Base-by-base conservation (phyloP, 1,284 basidiomycete species). In the Anthracocystis walkeri region DNA sequence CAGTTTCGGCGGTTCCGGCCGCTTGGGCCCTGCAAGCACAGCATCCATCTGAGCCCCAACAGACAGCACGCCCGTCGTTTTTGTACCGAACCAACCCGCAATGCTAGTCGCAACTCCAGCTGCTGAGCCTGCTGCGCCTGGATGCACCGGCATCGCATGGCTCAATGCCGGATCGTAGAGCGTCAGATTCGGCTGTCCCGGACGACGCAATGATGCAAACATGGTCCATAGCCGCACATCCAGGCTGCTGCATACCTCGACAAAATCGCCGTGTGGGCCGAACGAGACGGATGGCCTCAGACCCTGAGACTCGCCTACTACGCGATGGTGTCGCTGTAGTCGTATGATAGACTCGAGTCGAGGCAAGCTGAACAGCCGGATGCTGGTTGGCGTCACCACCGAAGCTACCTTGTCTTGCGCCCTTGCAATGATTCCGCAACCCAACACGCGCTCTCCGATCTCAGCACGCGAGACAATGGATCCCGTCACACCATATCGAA, bases 201-300 rank as follows among this genome's bases (percentile, higher is more conserved):
- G 74, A 29, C 82, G 65, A 10, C 74, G 75, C 33, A 73, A 59
- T 16, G 74, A 66, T 1, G 67, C 80, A 60, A 83, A 79, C 29
- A 71, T 65, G 11, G 81, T 78, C 82, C 81, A 84, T 7, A 83
- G 44, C 6, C 79, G 74, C 41, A 81, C 74, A 58, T 84, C 82
- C 7, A 80, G 67, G 45, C 75, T 79, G 59, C 76, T 73, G 49
- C 58, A 65, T 5, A 80, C 59, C 66, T 84, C 82, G 44, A 83
- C 44, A 54, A 83, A 79, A 64, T 81, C 79, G 46, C 82, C 82
- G 16, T 75, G 59, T 12, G 54, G 20, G 49, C 78, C 80, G 38
- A 83, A 60, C 12, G 62, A 73, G 55, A 79, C 52, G 21, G 50
- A 61, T 3, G 68, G 58, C 5, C 50, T 42, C 20, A n/a, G 23